phyloP scores from a whole-genome alignment of 2,329 filamentous ascomycete genomes.

The Helicocarpus griseus region DNA sequence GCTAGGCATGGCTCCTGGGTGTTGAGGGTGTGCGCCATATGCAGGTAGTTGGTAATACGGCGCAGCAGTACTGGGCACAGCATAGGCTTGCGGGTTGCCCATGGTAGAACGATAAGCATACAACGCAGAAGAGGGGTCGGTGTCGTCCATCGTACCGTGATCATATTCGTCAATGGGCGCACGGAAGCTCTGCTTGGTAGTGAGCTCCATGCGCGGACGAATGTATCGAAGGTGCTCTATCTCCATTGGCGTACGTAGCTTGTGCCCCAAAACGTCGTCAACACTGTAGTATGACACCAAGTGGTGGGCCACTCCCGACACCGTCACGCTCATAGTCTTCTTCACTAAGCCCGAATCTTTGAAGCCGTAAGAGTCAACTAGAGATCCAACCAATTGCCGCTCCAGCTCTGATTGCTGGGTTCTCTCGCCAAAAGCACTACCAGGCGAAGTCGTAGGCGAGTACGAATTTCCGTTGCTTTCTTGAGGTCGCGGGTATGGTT shows the following conservation, averaged over 20 bases:
- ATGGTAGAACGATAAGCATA: conserved; percentile 34
- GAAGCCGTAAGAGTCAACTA: conserved; percentile 85
- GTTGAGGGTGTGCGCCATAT: conserved; percentile 22
- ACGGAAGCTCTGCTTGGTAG: conserved; percentile 57
- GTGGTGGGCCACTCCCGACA: conserved; percentile 67
- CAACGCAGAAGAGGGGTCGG: conserved; percentile 28
- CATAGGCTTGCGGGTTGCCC: conserved; percentile 26
- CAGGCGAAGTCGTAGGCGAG: conserved; percentile 28
- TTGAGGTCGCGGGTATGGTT: conserved; percentile 40
- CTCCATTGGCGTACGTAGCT: conserved; percentile 49
- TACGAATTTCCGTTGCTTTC: conserved; percentile 30
- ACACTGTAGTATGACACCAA: conserved; percentile 83
- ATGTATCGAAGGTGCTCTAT: conserved; percentile 43
- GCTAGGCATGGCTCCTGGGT: conserved; percentile 22
- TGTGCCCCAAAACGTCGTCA: conserved; percentile 61
- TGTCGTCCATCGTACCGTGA: conserved; percentile 25
- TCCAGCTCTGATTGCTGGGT: conserved; percentile 38
- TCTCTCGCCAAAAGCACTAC: conserved; percentile 23
- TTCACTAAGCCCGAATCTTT: conserved; percentile 75
- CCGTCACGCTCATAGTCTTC: conserved; percentile 79
- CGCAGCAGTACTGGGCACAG: conserved; percentile 21
- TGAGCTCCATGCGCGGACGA: conserved; percentile 48
- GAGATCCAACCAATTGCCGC: conserved; percentile 62
- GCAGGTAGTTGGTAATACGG: background rate
- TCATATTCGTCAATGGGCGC: conserved; percentile 55